Evolutionary conservation across 2,329 filamentous ascomycete species (phyloP).

Genomic region (Sclerotinia minor): DNA sequence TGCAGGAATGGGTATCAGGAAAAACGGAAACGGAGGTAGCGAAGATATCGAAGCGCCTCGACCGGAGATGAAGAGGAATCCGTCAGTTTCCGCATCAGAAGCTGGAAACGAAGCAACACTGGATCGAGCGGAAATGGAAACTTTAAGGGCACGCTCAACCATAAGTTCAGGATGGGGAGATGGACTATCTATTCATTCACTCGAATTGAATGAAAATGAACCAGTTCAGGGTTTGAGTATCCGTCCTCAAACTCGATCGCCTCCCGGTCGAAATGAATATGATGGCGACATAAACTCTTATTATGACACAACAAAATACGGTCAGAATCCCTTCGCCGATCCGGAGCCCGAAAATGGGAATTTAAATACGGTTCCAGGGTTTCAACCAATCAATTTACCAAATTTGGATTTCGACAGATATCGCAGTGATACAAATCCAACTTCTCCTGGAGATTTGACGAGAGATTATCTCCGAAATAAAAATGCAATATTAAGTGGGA

Average conservation of each 20-base stretch:
- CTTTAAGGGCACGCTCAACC: not conserved
- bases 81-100: not conserved
- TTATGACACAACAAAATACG: not conserved
- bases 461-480: not conserved
- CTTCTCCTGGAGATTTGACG: not conserved
- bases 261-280: not conserved
- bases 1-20: not conserved
- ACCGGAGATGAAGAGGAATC: not conserved
- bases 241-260: not conserved
- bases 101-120: not conserved
- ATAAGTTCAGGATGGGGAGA: slow-evolving; percentile 8
- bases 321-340: slow-evolving; percentile 1
- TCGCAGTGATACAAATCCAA: too few relatives aligned
- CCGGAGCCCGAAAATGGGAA: not conserved
- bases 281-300: not conserved
- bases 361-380: not conserved
- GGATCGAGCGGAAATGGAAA: not conserved
- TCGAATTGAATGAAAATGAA: slow-evolving; percentile 21
- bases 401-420: not conserved
- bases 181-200: slow-evolving; percentile 40
- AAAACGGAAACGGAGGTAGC: not conserved
- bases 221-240: not conserved
- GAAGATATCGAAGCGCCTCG: not conserved
- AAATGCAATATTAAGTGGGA: not conserved
- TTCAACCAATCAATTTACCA: not conserved